A percentile compares a stretch with the other conserved stretches of the same genome.
phyloP scores from a whole-genome alignment of 441 rosid genomes.

The Croton laevigatus region DNA sequence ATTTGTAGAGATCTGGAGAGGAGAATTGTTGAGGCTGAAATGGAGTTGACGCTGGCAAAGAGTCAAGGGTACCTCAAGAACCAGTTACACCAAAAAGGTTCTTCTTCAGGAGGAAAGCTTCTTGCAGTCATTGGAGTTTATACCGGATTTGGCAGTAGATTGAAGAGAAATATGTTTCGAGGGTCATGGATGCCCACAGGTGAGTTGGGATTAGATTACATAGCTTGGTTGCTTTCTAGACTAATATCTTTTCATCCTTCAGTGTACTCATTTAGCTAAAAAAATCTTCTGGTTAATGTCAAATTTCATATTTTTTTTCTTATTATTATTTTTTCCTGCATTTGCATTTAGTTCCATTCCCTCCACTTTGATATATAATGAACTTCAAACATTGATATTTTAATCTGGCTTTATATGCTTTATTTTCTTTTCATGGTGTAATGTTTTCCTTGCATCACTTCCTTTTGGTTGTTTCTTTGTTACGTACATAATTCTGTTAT shows the following conservation, averaged over 20 bases:
- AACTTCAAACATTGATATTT: neutral
- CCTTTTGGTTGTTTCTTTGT: neutral
- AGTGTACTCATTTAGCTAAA: neutral
- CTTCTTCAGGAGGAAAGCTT: slow-evolving; percentile 53
- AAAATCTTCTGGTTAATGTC: neutral
- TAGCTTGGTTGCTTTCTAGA: neutral
- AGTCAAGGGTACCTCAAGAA: slow-evolving; percentile 77
- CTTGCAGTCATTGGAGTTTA: slow-evolving; percentile 93
- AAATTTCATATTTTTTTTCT: neutral
- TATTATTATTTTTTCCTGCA: neutral
- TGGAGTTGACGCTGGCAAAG: slow-evolving; percentile 92
- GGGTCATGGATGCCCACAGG: slow-evolving; percentile 98
- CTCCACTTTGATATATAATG: slow-evolving; percentile 1
- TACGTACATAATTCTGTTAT: neutral
- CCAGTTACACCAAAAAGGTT: slow-evolving; percentile 38
- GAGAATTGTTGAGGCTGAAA: slow-evolving; percentile 85
- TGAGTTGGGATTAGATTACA: slow-evolving; percentile 22
- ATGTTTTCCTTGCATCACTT: neutral
- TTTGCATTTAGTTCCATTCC: neutral
- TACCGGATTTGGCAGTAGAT: slow-evolving; percentile 87
- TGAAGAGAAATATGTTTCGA: slow-evolving; percentile 73
- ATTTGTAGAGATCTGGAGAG: slow-evolving; percentile 73
- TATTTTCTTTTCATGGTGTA: neutral
- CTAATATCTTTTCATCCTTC: neutral
- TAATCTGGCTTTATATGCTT: neutral